These are phyloP conservation scores for Leccinum incarnatum DNA, from an alignment of 768 basidiomycete species.

Conservation along the genomic window DNA sequence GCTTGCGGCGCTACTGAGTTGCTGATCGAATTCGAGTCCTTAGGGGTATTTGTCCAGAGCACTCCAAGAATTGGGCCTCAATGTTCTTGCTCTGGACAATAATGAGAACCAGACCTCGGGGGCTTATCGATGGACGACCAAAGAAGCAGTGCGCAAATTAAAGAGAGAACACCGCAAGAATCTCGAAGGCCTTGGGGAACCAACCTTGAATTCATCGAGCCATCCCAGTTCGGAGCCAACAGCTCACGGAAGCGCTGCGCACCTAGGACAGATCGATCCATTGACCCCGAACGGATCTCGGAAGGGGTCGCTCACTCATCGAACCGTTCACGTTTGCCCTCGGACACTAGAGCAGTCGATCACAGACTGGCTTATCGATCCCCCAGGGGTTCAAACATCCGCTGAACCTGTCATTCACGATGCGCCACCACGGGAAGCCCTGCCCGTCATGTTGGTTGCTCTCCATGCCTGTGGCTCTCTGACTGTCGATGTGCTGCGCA, in stretches of 20 bases:
- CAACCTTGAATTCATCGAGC: background rate
- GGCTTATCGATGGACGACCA: conserved; percentile 45
- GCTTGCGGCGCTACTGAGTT: background rate
- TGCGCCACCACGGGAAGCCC: conserved; percentile 5
- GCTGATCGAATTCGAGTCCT: background rate
- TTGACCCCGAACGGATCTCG: background rate
- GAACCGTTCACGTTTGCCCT: conserved; percentile 53
- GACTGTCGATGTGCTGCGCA: conserved; percentile 62
- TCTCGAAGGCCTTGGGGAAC: background rate
- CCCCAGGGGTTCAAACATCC: background rate
- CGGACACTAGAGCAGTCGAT: conserved; percentile 44
- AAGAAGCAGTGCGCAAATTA: conserved; percentile 19
- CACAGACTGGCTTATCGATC: conserved; percentile 49
- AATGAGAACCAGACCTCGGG: conserved; percentile 58
- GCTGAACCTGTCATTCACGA: background rate
- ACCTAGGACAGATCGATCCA: background rate
- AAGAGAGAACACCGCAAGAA: conserved; percentile 12
- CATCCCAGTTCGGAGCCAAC: background rate
- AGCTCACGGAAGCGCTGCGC: background rate
- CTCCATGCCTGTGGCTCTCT: conserved; percentile 78
- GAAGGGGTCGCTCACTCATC: conserved; percentile 48
- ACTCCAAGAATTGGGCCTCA: conserved; percentile 35
- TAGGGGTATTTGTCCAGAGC: conserved; percentile 65
- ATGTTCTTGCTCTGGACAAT: conserved; percentile 67
- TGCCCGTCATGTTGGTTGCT: conserved; percentile 60